Evolutionary conservation across 73 alveolate species (phyloP), one percentile per base, ranked within the genome.

Genomic region (Paramecium octaurelia): DNA sequence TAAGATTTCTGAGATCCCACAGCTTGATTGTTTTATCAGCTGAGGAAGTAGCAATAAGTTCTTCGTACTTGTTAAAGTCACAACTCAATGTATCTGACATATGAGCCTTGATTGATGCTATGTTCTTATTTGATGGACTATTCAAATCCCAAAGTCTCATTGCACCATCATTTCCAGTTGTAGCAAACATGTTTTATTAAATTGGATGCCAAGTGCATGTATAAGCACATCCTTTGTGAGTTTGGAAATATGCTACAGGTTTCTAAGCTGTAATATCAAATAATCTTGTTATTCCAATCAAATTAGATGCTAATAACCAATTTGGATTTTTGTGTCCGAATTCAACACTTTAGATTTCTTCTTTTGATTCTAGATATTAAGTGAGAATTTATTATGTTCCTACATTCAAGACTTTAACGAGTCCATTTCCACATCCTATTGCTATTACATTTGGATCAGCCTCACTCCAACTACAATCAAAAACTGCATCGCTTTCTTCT

Each of bases 21-120:
- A 98, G 36, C 71, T 93, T 94, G 24, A 98, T 95, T 10, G 98
- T 75, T 43, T 96, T 96, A 92, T 98, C 99, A 18, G 97, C 92
- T 36, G 97, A 96, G 14, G 99, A 98, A 20, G 99, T 94, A 4
- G 98, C 99, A 44, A 97, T 92, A 38, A 93, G 86, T 69, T 98
- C 95, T 48, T 96, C 97, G 89, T 96, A 98, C 80, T 97, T 96
- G 92, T 98, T 98, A 94, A 98, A 98, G 86, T 98, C 99, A 59
- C 95, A 91, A 29, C 98, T 73, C 50, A 98, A 95, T 10, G 96
- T 95, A 40, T 98, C 99, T 58, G 95, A 95, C 31, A 91, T 92
- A 92, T 97, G 99, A 20, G 98, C 99, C 16, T 94, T 94, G 27
- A 97, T 95, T 20, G 94, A 94, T 83, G 96, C 96, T 35, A 98